These are phyloP conservation scores for Globisporangium alternatum DNA, from an alignment of 352 stramenopile species.

Conservation along the genomic window DNA sequence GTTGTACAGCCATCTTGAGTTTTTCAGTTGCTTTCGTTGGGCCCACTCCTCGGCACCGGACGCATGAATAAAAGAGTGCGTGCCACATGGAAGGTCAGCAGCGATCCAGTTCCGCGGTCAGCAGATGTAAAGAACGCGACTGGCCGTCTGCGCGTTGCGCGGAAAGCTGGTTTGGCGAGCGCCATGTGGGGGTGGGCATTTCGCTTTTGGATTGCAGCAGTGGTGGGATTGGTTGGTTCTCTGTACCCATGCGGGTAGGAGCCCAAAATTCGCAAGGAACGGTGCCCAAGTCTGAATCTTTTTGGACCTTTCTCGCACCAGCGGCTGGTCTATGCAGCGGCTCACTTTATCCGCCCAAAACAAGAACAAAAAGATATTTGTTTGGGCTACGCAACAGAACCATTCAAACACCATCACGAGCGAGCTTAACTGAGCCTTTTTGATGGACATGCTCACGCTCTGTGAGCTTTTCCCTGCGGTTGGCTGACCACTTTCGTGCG, in stretches of 20 bases:
- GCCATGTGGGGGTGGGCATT: neutral
- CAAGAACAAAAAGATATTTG: constrained; percentile 5
- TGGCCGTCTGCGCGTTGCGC: neutral
- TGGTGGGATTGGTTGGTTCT: neutral
- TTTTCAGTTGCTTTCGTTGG: no score
- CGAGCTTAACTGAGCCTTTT: no score
- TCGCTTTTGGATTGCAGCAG: neutral
- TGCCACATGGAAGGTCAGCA: neutral
- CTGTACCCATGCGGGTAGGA: constrained; percentile 5
- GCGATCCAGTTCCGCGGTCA: neutral
- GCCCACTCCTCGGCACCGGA: no score
- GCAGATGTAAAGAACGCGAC: neutral
- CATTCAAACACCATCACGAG: no score
- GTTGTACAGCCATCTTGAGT: neutral
- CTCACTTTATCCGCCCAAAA: constrained; percentile 8
- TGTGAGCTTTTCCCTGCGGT: no score
- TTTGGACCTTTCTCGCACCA: neutral
- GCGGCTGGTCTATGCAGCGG: neutral
- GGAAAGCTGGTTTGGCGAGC: constrained; percentile 1
- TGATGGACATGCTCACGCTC: no score
- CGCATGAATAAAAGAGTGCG: no score
- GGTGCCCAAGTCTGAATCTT: constrained; percentile 13
- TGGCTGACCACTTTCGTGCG: no score
- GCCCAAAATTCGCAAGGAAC: constrained; percentile 8
- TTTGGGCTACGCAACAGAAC: neutral